Percentiles rank a stretch among this genome's conserved stretches.
phyloP scores from a whole-genome alignment of 2,329 filamentous ascomycete genomes.

The Fusarium denticulatum region DNA sequence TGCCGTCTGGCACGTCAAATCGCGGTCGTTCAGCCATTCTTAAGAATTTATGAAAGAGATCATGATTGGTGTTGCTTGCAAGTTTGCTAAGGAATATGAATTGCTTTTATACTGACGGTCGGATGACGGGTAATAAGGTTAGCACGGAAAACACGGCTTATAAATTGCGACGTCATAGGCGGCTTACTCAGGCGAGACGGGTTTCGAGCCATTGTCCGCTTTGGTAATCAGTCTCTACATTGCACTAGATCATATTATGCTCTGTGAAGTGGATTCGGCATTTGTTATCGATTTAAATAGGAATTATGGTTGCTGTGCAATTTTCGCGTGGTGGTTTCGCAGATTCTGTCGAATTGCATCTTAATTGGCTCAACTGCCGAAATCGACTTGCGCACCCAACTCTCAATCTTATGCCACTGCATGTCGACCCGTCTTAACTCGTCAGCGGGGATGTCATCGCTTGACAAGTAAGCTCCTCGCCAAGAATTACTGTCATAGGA shows the following conservation, averaged over 20 bases:
- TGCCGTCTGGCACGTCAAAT: constrained; percentile 6
- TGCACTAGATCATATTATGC: accelerated
- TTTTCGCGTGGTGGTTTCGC: not conserved
- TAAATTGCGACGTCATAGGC: not conserved
- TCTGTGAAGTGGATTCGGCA: accelerated
- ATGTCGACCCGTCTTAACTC: too few species aligned
- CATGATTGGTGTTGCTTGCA: too few species aligned
- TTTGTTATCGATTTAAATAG: accelerated
- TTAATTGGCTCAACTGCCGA: not conserved
- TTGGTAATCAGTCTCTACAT: accelerated
- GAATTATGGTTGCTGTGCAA: accelerated
- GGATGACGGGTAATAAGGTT: not conserved
- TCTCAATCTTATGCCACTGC: too few species aligned
- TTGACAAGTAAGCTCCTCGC: not conserved
- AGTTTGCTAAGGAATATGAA: accelerated
- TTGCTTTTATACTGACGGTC: not conserved
- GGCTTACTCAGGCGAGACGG: not conserved
- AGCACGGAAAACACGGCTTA: not conserved
- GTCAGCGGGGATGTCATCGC: too few species aligned
- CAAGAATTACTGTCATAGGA: not conserved
- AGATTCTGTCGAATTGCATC: accelerated
- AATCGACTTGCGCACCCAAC: too few species aligned
- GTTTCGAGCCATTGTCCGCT: too few species aligned
- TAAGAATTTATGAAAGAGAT: too few species aligned
- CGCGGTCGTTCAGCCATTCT: not conserved